Base-by-base conservation (phyloP, 257 asterid genomes). In the Euphrasia confusa region DNA sequence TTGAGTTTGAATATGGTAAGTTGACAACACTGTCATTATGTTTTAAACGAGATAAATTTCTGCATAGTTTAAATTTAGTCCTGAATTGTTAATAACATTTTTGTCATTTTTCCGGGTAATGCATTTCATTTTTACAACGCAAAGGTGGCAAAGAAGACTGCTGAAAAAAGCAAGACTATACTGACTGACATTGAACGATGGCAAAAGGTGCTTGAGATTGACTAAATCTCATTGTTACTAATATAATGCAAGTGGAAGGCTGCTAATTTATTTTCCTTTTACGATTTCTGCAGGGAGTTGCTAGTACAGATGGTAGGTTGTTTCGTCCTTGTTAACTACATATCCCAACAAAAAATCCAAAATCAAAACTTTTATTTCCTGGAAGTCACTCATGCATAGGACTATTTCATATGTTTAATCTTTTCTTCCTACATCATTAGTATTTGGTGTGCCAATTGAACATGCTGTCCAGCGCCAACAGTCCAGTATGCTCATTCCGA, bases 141-240 rank as follows among this genome's bases (percentile, higher is more conserved):
- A 80, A 91, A 91, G 98, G 98, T 79, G 61, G 95, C 98, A 35
- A 88, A 88, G 83, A 88, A 72, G 70, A 90, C 96, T 60, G 96
- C 98, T 42, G 89, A 88, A 68, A 90, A 86, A 71, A 91, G 96
- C 78, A 91, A 91, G 90, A 80, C 82, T 71, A 76, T 91, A 48
- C 77, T 88, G 64, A 84, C 88, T 67, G 98, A 91, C 79, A 80
- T 88, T 24, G 98, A 91, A 73, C 68, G 98, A 58, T 88, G 98
- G 98, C 98, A 91, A 77, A 90, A 91, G 89, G 98, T 85, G 30
- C 52, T 67, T 32, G 63, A 2, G 64, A 40, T 64, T 50, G 33
- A 21, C 11, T 50, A 15, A 50, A 17, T 67, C 24, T 61, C 44
- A 11, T 61, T 68, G 49, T 66, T 68, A 56, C 30, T 49, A 12